Conservation (phyloP, 225 moss, liverwort and hornwort genomes). For the Rhytidiadelphus loreus region DNA sequence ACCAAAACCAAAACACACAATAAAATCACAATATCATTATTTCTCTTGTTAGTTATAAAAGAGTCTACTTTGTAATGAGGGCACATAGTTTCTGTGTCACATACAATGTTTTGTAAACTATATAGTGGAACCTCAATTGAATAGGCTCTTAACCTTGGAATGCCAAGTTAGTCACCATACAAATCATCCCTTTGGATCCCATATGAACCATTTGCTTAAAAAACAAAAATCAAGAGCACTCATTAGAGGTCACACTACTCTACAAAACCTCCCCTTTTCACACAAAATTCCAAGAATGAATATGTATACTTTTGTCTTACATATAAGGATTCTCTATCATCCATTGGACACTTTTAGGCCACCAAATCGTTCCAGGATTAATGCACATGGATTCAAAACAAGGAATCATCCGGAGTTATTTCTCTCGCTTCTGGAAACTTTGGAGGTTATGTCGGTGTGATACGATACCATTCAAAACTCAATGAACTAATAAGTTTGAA, state of each 20-base stretch:
- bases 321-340: not conserved
- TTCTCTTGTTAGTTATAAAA: not conserved
- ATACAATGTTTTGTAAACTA: rapidly evolving
- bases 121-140: not conserved
- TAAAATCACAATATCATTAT: not conserved
- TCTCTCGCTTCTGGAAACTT: not conserved
- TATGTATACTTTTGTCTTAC: not conserved
- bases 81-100: not conserved
- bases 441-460: not conserved
- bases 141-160: too few species aligned
- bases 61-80: rapidly evolving
- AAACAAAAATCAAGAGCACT: not conserved
- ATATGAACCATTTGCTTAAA: not conserved
- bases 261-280: not conserved
- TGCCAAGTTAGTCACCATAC: rapidly evolving
- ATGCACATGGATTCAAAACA: not conserved
- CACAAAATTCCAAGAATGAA: not conserved
- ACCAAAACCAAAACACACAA: not conserved
- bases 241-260: not conserved
- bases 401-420: not conserved
- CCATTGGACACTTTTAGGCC: rapidly evolving
- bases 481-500: not conserved
- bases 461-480: not conserved
- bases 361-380: rapidly evolving
- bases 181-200: not conserved